Percentiles rank a stretch among this genome's conserved stretches.
These are phyloP conservation scores for Neofusicoccum cordaticola DNA, from an alignment of 2,329 filamentous ascomycete genomes.

Conservation along the genomic window DNA sequence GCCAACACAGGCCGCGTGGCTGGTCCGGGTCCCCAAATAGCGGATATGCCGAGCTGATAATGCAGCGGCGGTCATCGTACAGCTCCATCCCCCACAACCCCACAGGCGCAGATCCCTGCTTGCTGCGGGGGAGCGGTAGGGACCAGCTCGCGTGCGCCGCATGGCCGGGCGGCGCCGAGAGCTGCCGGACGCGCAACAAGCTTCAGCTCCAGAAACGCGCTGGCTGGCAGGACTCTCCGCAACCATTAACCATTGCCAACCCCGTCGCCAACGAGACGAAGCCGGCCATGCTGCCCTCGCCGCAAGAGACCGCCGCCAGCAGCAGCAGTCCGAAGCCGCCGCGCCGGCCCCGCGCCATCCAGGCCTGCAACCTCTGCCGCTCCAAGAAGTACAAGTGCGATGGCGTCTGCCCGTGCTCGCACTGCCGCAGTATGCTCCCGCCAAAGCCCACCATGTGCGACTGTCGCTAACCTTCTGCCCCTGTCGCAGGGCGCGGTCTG, in stretches of 20 bases:
- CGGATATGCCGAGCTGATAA: neutral
- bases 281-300: constrained; percentile 13
- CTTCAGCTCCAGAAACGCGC: neutral
- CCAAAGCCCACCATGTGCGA: neutral
- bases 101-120: constrained; percentile 2
- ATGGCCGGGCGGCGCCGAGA: neutral
- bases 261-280: neutral
- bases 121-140: neutral
- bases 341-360: constrained; percentile 41
- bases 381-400: constrained; percentile 51
- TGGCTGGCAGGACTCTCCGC: neutral
- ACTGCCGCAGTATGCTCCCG: constrained; percentile 41
- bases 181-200: neutral
- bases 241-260: neutral
- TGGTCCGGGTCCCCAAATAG: neutral
- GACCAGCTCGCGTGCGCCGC: neutral
- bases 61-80: neutral
- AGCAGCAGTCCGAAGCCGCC: constrained; percentile 17
- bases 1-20: neutral
- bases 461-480: neutral
- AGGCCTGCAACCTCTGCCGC: constrained; percentile 48
- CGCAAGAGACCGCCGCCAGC: constrained; percentile 11
- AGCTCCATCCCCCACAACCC: neutral
- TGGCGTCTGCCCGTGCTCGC: constrained; percentile 44
- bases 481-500: constrained; percentile 16